phyloP scores from a whole-genome alignment of 1,284 basidiomycete genomes.

The Tranzscheliella williamsii region DNA sequence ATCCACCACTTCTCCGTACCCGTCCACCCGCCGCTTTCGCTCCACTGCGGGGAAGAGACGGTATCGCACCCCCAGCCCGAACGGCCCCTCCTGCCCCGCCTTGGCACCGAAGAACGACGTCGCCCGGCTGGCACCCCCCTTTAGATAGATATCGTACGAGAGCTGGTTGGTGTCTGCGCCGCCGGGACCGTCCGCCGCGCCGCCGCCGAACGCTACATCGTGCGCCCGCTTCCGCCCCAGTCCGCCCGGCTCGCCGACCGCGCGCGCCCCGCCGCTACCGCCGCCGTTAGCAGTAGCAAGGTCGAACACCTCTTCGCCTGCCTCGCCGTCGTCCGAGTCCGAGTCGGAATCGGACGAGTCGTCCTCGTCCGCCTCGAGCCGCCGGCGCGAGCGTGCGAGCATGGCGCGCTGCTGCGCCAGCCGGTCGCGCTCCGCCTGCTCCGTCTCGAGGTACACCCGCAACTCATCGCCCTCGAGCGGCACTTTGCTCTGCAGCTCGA shows the following conservation, averaged over 20 bases:
- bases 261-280: conserved; percentile 2
- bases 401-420: conserved; percentile 84
- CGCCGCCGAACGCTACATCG: conserved; percentile 61
- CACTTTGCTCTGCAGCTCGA: conserved; percentile 82
- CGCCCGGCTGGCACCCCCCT: conserved; percentile 81
- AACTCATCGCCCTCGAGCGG: conserved; percentile 70
- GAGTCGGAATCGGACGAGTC: conserved; percentile 63
- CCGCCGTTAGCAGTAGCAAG: conserved; percentile 12
- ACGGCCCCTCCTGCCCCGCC: conserved; percentile 37
- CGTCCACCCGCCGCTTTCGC: conserved; percentile 85
- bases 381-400: conserved; percentile 74
- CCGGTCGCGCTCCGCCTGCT: conserved; percentile 79
- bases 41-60: conserved; percentile 98
- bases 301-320: conserved; percentile 65
- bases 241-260: conserved; percentile 5
- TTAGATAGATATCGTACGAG: conserved; percentile 94
- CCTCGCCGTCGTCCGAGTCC: conserved; percentile 68
- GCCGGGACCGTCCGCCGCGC: conserved; percentile 64
- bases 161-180: conserved; percentile 68
- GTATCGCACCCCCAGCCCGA: conserved; percentile 75
- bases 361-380: conserved; percentile 78
- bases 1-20: conserved; percentile 93
- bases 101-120: conserved; percentile 76
- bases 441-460: conserved; percentile 76
- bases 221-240: conserved; percentile 21